Evolutionary conservation across 306 rosid genomes (phyloP).

Genomic region (Urtica urens): DNA sequence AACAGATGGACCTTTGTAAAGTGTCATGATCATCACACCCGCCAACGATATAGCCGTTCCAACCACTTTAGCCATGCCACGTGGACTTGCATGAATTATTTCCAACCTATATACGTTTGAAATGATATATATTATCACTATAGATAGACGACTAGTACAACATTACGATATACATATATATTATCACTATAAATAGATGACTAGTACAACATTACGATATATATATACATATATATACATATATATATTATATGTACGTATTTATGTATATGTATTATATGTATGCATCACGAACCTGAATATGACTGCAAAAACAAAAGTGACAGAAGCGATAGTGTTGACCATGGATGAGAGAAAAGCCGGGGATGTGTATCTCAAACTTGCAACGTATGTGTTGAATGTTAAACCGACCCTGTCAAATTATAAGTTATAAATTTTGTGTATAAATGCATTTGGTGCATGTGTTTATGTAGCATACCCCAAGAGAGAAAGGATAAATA

Average conservation of each 20-base stretch:
- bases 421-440: background rate
- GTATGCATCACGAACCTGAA: slow-evolving; percentile 42
- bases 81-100: slow-evolving; percentile 34
- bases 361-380: slow-evolving; percentile 66
- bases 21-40: slow-evolving; percentile 72
- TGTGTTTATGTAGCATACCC: slow-evolving; percentile 39
- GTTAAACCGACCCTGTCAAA: slow-evolving; percentile 53
- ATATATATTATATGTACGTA: too few species aligned
- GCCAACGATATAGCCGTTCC: slow-evolving; percentile 60
- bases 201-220: too few species aligned
- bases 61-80: slow-evolving; percentile 50
- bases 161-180: too few species aligned
- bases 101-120: slow-evolving; percentile 64
- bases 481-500: slow-evolving; percentile 63
- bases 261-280: too few species aligned
- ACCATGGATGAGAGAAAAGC: slow-evolving; percentile 58
- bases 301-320: slow-evolving; percentile 58
- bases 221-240: too few species aligned
- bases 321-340: slow-evolving; percentile 62
- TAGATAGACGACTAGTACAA: too few species aligned
- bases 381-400: slow-evolving; percentile 61
- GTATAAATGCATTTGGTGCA: background rate
- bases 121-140: too few species aligned
- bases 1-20: slow-evolving; percentile 54
- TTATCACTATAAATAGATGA: too few species aligned